Evolutionary conservation across 176 grass and related monocot species (phyloP).

Genomic region (Oryza nivara): DNA sequence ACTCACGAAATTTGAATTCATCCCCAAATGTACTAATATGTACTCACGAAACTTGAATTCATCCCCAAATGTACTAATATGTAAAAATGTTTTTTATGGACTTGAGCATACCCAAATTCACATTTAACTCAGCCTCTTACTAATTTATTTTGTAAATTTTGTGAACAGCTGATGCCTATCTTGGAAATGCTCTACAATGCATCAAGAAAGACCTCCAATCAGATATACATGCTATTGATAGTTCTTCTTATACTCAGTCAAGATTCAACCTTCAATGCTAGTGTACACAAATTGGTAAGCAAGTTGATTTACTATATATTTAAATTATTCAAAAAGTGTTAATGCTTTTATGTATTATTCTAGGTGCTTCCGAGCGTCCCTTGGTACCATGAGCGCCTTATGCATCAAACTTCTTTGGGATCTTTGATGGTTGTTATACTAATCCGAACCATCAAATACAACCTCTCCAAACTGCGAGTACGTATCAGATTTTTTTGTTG

Average conservation of each 20-base stretch:
- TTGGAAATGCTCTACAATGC: conserved; percentile 98
- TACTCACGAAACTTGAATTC: background rate
- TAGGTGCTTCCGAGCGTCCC: conserved; percentile 87
- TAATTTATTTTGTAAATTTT: conserved; percentile 29
- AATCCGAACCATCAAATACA: conserved; percentile 97
- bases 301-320: conserved; percentile 35
- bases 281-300: conserved; percentile 94
- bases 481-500: conserved; percentile 35
- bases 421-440: conserved; percentile 97
- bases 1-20: background rate
- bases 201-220: conserved; percentile 95
- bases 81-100: background rate
- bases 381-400: conserved; percentile 97
- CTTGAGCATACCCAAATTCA: background rate
- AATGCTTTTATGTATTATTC: conserved; percentile 2
- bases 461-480: conserved; percentile 96
- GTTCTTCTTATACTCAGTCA: conserved; percentile 99
- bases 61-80: background rate
- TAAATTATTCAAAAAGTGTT: conserved; percentile 38
- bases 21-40: background rate
- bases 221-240: conserved; percentile 98
- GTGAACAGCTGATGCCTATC: conserved; percentile 83
- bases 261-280: conserved; percentile 98
- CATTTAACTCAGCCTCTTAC: background rate
- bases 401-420: conserved; percentile 91